Evolutionary conservation across 441 rosid species (phyloP).

Genomic region (Caryocar brasiliense): DNA sequence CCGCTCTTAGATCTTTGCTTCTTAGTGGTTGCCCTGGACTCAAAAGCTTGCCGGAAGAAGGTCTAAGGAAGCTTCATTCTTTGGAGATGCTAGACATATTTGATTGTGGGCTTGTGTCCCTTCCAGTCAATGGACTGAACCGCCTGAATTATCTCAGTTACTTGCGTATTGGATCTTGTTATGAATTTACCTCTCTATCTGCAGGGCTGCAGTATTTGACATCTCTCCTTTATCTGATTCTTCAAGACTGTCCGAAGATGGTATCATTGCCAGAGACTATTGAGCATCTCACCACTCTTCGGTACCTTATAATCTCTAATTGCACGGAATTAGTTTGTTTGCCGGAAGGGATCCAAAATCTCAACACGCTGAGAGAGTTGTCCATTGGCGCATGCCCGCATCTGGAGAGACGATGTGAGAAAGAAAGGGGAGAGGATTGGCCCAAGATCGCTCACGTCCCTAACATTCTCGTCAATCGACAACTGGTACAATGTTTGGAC

Average conservation of each 20-base stretch:
- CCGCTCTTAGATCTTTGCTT: neutral
- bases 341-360: constrained; percentile 6
- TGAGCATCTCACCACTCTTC: constrained; percentile 1
- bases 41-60: constrained; percentile 11
- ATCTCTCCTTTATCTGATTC: no score
- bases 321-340: neutral
- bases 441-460: constrained; percentile 7
- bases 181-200: neutral
- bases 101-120: neutral
- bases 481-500: no score
- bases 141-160: neutral
- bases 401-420: neutral
- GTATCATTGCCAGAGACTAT: neutral
- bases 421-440: neutral
- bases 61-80: neutral
- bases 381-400: neutral
- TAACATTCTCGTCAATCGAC: no score
- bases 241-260: neutral
- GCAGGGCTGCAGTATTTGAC: no score
- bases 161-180: rapidly evolving
- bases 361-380: neutral
- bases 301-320: neutral
- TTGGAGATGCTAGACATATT: rapidly evolving
- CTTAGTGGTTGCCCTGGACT: neutral
- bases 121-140: neutral